Conservation (phyloP, 371 early-diverging fungal species). For the Coemansia sp. region DNA sequence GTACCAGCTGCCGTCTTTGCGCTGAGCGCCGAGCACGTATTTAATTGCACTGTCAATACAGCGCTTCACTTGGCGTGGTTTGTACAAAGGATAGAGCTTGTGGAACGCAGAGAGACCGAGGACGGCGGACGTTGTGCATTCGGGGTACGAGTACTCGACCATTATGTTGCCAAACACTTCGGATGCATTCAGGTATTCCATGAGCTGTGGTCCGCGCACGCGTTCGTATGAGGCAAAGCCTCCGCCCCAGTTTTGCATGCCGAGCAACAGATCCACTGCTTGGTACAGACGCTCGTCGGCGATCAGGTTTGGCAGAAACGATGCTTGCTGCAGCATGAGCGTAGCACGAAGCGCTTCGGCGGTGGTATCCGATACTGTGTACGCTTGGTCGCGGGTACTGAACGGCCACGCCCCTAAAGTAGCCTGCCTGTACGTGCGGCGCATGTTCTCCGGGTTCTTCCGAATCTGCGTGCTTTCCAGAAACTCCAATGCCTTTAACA, state of each 20-base stretch:
- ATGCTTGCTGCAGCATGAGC: slow-evolving; percentile 68
- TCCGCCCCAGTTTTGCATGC: slow-evolving; percentile 88
- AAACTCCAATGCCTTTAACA: slow-evolving; percentile 74
- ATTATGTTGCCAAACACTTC: slow-evolving; percentile 94
- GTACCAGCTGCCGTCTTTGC: slow-evolving; percentile 89
- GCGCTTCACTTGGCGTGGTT: slow-evolving; percentile 75
- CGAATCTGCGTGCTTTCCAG: slow-evolving; percentile 88
- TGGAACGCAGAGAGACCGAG: slow-evolving; percentile 79
- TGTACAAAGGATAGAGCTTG: slow-evolving; percentile 77
- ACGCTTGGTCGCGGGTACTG: slow-evolving; percentile 89
- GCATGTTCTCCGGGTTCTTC: slow-evolving; percentile 63
- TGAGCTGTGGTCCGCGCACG: slow-evolving; percentile 71
- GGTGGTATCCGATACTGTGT: slow-evolving; percentile 95
- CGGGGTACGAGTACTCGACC: slow-evolving; percentile 96
- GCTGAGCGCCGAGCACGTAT: slow-evolving; percentile 73
- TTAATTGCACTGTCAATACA: slow-evolving; percentile 63
- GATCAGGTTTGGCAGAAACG: slow-evolving; percentile 54
- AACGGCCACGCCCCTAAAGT: slow-evolving; percentile 96
- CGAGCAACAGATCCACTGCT: slow-evolving; percentile 84
- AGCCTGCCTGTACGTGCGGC: slow-evolving; percentile 74
- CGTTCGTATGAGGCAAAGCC: slow-evolving; percentile 92
- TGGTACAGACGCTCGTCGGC: slow-evolving; percentile 70
- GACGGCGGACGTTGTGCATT: slow-evolving; percentile 93
- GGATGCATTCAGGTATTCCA: slow-evolving; percentile 90
- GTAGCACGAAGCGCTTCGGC: slow-evolving; percentile 92